Evolutionary conservation across 345 rosid genomes (phyloP).

Genomic region (Syzygium aqueum): DNA sequence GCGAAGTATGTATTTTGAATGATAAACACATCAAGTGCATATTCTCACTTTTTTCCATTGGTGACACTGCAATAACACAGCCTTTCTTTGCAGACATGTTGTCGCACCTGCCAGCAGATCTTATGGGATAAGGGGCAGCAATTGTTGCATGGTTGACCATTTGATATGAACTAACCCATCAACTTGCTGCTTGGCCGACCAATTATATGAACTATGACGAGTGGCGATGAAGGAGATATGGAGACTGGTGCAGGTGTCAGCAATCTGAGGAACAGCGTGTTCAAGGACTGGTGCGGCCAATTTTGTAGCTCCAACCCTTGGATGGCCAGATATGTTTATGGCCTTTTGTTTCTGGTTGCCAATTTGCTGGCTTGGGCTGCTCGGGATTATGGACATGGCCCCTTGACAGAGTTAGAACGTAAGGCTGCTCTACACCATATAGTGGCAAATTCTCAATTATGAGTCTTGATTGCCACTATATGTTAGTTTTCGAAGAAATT

Average conservation of each 20-base stretch:
- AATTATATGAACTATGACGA: background rate
- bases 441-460: background rate
- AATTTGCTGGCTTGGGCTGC: constrained; percentile 92
- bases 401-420: constrained; percentile 64
- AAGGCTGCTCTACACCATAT: constrained; percentile 13
- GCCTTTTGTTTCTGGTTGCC: constrained; percentile 61
- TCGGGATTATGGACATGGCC: constrained; percentile 71
- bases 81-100: background rate
- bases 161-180: background rate
- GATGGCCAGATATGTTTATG: constrained; percentile 94
- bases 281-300: constrained; percentile 62
- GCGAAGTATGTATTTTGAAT: background rate
- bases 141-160: background rate
- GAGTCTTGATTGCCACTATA: background rate
- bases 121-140: background rate
- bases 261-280: background rate
- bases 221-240: accelerated
- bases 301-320: constrained; percentile 78
- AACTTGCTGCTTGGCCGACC: background rate
- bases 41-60: background rate
- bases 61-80: background rate
- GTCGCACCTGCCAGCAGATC: background rate
- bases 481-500: background rate
- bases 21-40: background rate
- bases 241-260: background rate